These are phyloP conservation scores for Eudorina sp. DNA, from an alignment of 139 green algal genomes.

Conservation along the genomic window DNA sequence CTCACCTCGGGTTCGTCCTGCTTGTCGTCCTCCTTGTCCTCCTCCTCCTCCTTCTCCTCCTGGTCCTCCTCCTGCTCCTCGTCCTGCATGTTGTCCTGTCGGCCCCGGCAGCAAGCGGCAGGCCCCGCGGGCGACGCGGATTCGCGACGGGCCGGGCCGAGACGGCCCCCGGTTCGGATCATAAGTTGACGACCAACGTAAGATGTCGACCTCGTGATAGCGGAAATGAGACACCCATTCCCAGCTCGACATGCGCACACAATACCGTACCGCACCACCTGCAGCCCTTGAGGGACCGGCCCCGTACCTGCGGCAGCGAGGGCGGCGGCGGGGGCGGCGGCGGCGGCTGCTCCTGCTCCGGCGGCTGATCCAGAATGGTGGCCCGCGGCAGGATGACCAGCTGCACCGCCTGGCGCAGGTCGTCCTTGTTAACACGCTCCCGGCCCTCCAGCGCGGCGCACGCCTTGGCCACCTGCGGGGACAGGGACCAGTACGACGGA, in stretches of 20 bases:
- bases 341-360: slow-evolving; percentile 76
- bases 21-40: slow-evolving; percentile 78
- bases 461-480: slow-evolving; percentile 82
- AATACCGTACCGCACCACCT: too few species aligned
- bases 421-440: slow-evolving; percentile 90
- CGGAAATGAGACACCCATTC: too few species aligned
- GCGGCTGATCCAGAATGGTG: slow-evolving; percentile 74
- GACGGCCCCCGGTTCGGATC: too few species aligned
- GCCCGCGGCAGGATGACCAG: slow-evolving; percentile 95
- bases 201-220: too few species aligned
- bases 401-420: slow-evolving; percentile 92
- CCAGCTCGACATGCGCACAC: too few species aligned
- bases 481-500: too few species aligned
- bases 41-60: slow-evolving; percentile 74
- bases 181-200: too few species aligned
- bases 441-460: slow-evolving; percentile 90
- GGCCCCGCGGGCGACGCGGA: too few species aligned
- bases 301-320: too few species aligned
- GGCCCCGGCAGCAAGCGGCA: too few species aligned
- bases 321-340: slow-evolving; percentile 89
- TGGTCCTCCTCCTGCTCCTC: not conserved
- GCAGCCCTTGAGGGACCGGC: too few species aligned
- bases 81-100: slow-evolving; percentile 51
- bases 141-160: too few species aligned
- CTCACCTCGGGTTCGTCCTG: slow-evolving; percentile 85